Evolutionary conservation across 768 basidiomycete species (phyloP), one percentile per base, ranked within the genome.

Genomic region (Terana coerulea): DNA sequence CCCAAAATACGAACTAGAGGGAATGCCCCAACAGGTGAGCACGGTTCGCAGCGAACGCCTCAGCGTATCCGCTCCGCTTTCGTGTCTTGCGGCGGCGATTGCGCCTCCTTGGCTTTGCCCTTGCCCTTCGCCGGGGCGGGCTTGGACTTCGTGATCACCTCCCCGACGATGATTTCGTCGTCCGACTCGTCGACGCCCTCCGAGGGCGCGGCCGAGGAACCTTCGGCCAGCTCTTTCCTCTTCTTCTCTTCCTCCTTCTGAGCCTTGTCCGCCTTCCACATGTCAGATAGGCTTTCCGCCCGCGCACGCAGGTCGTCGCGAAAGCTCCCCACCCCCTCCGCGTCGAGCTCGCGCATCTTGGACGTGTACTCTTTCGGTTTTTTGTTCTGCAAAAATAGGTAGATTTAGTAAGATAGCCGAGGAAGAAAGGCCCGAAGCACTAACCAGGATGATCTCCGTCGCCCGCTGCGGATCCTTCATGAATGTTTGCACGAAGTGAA

Each of bases 401-500:
- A n/a, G 11, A 36, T 22, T 50, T 36, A 17, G 30, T 45, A 42
- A 31, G 30, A 47, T 51, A 26, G 22, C 63, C 69, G 26, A 44
- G 30, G 21, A 28, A 17, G 12, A 8, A 28, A 17, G 25, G 17
- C 1, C 1, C n/a, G 21, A n/a, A 17, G 4, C 59, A 77, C 76
- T 54, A 51, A 68, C 66, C 36, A 74, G 62, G 41, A 91, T 84
- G 28, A 75, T 67, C 8, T 72, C 56, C 47, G 74, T 71, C 51
- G 84, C 80, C 15, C 68, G 62, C 0, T 66, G 61, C 0, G 91
- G 87, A 47, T 86, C 69, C 7, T 63, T 69, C 67, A 97, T 79
- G 62, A 98, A 90, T 0, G 79, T 81, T 59, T 83, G 73, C 7
- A 85, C 88, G 45, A 91, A 91, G 62, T 98, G 93, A 10, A 98